These are phyloP conservation scores for Salvia splendens DNA, from an alignment of 257 asterid genomes.

Conservation along the genomic window DNA sequence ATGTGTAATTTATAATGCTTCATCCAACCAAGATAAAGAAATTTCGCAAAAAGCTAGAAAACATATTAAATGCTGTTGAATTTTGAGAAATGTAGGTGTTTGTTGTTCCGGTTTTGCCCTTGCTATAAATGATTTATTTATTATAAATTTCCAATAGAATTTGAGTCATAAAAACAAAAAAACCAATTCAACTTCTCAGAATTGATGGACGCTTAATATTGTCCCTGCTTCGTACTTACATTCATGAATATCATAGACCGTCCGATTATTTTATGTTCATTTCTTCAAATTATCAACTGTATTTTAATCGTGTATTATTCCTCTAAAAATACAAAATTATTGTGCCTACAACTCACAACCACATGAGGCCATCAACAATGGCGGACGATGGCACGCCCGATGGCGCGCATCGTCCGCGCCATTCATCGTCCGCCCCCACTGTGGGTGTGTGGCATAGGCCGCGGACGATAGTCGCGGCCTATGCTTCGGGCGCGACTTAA, in stretches of 20 bases:
- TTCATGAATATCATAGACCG: not conserved
- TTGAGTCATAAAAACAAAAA: not conserved
- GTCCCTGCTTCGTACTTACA: not conserved
- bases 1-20: too few relatives aligned
- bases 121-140: not conserved
- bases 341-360: not conserved
- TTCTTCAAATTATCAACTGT: not conserved
- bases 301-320: too few relatives aligned
- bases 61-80: constrained; percentile 5
- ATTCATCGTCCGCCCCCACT: too few relatives aligned
- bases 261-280: not conserved
- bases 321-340: not conserved
- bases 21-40: not conserved
- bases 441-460: too few relatives aligned
- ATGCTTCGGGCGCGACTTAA: too few relatives aligned
- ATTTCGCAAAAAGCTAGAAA: not conserved
- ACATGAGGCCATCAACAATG: too few relatives aligned
- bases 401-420: too few relatives aligned
- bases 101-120: not conserved
- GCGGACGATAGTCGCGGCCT: too few relatives aligned
- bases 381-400: too few relatives aligned
- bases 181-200: not conserved
- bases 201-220: not conserved
- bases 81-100: not conserved
- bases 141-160: not conserved